phyloP scores from a whole-genome alignment of 2,329 filamentous ascomycete species.

The Microsporum audouinii region DNA sequence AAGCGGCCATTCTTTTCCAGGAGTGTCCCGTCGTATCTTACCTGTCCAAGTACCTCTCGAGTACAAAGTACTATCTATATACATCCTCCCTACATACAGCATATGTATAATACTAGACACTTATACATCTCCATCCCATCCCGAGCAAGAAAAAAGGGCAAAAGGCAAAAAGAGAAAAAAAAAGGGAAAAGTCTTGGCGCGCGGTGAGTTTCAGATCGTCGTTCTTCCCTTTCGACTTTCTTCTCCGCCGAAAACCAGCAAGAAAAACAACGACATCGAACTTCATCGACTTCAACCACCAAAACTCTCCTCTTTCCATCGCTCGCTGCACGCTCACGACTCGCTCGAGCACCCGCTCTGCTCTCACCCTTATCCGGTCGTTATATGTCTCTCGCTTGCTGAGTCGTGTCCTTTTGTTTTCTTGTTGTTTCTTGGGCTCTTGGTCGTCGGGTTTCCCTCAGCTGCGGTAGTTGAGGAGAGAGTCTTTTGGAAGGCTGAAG shows the following conservation, averaged over 20 bases:
- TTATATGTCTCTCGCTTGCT: neutral
- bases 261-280: too few species aligned
- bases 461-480: neutral
- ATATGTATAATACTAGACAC: neutral
- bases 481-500: neutral
- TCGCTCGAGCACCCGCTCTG: neutral
- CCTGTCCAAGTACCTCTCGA: too few species aligned
- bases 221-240: neutral
- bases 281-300: neutral
- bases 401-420: neutral
- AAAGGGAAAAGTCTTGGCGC: neutral
- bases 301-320: neutral
- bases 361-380: neutral
- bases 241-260: neutral
- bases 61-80: too few species aligned
- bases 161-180: neutral
- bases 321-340: neutral
- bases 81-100: too few species aligned
- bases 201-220: conserved; percentile 1
- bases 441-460: neutral
- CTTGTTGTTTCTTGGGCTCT: neutral
- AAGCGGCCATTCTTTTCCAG: too few species aligned
- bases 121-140: neutral
- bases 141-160: too few species aligned
- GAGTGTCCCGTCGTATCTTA: too few species aligned